phyloP scores from a whole-genome alignment of 129 eudicot genomes.

The Arctium lappa region DNA sequence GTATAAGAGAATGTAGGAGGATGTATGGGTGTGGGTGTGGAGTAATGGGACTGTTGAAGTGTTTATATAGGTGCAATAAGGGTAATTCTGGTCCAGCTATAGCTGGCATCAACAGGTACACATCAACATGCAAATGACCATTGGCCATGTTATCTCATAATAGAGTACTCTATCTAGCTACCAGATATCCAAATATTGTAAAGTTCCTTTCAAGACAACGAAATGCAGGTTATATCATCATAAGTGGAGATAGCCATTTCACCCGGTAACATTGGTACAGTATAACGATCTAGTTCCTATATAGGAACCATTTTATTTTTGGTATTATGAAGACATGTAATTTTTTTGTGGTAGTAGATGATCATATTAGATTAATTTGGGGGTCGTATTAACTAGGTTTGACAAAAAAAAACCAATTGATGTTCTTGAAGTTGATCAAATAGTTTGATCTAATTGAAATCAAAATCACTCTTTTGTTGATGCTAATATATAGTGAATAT shows the following conservation, averaged over 20 bases:
- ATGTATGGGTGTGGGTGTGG: not conserved
- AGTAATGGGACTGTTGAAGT: not conserved
- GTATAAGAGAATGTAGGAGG: not conserved
- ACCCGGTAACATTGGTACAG: not conserved
- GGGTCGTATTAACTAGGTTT: not conserved
- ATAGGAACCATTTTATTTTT: not conserved
- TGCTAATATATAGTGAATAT: not conserved
- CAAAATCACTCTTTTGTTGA: not conserved
- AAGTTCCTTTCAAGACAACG: not conserved
- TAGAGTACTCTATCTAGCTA: not conserved
- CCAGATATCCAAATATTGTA: not conserved
- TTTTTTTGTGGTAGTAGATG: not conserved
- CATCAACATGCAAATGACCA: conserved; percentile 11
- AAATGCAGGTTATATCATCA: not conserved
- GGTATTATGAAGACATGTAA: not conserved
- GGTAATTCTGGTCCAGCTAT: conserved; percentile 14
- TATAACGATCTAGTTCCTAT: not conserved
- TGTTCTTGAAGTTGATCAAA: not conserved
- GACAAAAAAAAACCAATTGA: not conserved
- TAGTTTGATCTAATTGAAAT: not conserved
- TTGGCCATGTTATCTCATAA: not conserved
- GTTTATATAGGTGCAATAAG: conserved; percentile 7
- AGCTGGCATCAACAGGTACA: conserved; percentile 8
- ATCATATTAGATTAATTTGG: not conserved
- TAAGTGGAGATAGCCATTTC: not conserved